Percentiles rank a stretch among this genome's conserved stretches.
These are phyloP conservation scores for Neopestalotiopsis sp. DNA, from an alignment of 2,329 filamentous ascomycete genomes.

Conservation along the genomic window DNA sequence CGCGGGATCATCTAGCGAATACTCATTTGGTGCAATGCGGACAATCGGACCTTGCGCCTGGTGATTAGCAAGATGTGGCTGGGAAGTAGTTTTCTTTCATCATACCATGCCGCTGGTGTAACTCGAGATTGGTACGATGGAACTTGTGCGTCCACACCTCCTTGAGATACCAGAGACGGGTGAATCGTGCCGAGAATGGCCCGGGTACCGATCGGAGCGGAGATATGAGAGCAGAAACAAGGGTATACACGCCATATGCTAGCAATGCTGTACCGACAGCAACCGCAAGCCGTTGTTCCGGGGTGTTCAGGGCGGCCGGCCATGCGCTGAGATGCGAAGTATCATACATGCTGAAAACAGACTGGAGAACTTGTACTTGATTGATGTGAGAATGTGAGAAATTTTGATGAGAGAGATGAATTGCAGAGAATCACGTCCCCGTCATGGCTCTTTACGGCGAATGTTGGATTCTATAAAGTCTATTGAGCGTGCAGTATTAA, in stretches of 20 bases:
- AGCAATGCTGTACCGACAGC: neutral
- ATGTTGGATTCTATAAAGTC: no score
- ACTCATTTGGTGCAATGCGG: conserved; percentile 53
- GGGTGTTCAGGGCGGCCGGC: no score
- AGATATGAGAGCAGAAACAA: neutral
- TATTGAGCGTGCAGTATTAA: no score
- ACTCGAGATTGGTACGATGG: conserved; percentile 31
- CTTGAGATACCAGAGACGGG: conserved; percentile 43
- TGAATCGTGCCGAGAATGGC: conserved; percentile 45
- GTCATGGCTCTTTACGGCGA: no score
- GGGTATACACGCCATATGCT: neutral
- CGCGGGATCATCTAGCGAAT: conserved; percentile 47
- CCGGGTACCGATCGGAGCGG: conserved; percentile 38
- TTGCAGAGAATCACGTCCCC: no score
- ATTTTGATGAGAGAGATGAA: no score
- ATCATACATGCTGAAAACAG: no score
- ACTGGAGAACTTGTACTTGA: no score
- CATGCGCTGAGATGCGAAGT: no score
- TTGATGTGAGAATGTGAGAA: no score
- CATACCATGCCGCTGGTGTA: conserved; percentile 37
- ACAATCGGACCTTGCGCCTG: conserved; percentile 42
- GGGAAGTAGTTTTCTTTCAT: neutral
- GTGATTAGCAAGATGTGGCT: neutral
- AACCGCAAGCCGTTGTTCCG: neutral
- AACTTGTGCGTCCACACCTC: conserved; percentile 32